Conservation (phyloP, 371 early-diverging fungal genomes). For the Syncephalastrum monosporum region DNA sequence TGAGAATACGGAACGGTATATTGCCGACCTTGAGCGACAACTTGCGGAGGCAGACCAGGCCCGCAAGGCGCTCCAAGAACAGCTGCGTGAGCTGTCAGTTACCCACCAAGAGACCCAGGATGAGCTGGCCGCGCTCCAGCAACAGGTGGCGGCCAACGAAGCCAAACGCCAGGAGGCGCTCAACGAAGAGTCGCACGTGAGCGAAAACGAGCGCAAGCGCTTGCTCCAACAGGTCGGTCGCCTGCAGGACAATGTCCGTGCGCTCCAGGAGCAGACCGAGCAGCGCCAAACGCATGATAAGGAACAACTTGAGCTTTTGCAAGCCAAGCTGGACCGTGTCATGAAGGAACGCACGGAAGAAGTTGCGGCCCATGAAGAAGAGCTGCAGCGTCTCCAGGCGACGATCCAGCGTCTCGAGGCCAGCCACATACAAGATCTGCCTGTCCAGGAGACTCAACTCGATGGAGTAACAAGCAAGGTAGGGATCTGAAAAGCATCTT, state of each 20-base stretch:
- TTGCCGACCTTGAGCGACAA: constrained; percentile 38
- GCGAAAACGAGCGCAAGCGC: constrained; percentile 1
- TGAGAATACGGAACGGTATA: constrained; percentile 46
- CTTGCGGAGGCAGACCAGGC: constrained; percentile 17
- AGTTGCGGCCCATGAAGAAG: constrained; percentile 2
- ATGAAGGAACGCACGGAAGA: constrained; percentile 5
- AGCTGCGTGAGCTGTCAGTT: constrained; percentile 11
- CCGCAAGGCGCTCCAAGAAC: constrained; percentile 22
- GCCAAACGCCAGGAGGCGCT: constrained; percentile 29
- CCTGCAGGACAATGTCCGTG: constrained; percentile 9
- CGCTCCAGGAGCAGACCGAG: constrained; percentile 10
- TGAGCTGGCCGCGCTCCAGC: constrained; percentile 11
- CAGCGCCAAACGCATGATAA: constrained; percentile 4
- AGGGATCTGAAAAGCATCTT: too few species aligned
- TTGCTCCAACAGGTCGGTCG: constrained; percentile 9
- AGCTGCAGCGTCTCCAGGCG: too few species aligned
- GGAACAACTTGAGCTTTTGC: background rate
- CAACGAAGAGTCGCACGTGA: constrained; percentile 20
- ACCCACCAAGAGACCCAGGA: constrained; percentile 3
- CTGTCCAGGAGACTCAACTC: too few species aligned
- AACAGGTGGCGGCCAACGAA: constrained; percentile 10
- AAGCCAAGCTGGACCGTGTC: constrained; percentile 11
- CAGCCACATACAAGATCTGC: too few species aligned
- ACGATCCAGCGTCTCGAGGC: too few species aligned
- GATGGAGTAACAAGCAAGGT: too few species aligned